Base-by-base conservation (phyloP, 2,329 filamentous ascomycete genomes). In the Pseudogymnoascus verrucosus region DNA sequence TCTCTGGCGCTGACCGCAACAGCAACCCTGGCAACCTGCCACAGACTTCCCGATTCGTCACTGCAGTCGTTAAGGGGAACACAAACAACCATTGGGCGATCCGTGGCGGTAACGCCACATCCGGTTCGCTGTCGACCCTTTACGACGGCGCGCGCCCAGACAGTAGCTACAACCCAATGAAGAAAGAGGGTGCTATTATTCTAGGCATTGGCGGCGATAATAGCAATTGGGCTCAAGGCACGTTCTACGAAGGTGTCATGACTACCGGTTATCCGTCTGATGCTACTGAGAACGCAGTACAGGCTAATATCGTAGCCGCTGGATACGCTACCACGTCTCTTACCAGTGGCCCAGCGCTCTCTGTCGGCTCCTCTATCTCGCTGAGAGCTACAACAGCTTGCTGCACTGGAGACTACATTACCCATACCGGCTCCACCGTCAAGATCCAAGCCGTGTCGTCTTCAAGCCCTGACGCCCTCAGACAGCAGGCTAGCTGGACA, bases 181-280 rank as follows among this genome's bases (percentile, higher is more conserved):
- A 69, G 67, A 87, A 88, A 67, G 85, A 89, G 69, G 85, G 85
- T 11, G 81, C 85, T 63, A 85, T 89, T 51, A 79, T 88, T 64
- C 82, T 88, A n/a, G 85, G 86, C n/a, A 87, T 88, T 62, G 86
- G 86, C n/a, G 86, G 86, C 6, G 86, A 88, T 68, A 89, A 86
- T 74, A 85, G 82, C 69, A 75, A 76, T 67, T 68, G 80, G 59
- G 85, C 78, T 0, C 82, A 86, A 69, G 85, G 85, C 26, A 87
- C 84, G 0, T 86, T 85, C 69, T 85, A 88, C 72, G 85, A 88
- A 73, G 85, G 85, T 23, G 84, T 82, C 23, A 85, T 88, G 83
- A 87, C 84, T 12, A 74, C 77, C 0, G 84, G 84, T 0, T 88
- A 86, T 68, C 85, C 85, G 0, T 78, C 81, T 1, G 84, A 88